Base-by-base conservation (phyloP, 148 eudicot genomes). In the Cornus kousa region DNA sequence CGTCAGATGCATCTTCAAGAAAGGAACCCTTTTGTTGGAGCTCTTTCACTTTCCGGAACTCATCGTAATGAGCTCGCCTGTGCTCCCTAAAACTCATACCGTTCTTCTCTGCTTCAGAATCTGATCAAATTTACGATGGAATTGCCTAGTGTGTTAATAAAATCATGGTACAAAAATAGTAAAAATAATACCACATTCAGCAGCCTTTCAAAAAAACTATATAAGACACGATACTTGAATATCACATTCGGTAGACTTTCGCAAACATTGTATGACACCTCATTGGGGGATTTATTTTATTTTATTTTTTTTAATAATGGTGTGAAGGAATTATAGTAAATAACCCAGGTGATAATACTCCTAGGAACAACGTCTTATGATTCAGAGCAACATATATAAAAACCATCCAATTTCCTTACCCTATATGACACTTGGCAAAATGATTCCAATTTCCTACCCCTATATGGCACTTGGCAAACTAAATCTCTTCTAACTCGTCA, bases 11-110 rank as follows among this genome's bases (percentile, higher is more conserved):
- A 68, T 84, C 87, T 80, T 93, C 98, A 6, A 83, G 65, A 12
- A 83, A 53, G 9, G 97, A 91, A 10, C 92, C 93, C 71, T 88
- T 85, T 74, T 88, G 84, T 70, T 85, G 86, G 77, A 91, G 91
- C 80, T 95, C 97, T 86, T 86, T 93, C 86, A 95, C 92, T 83
- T 89, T 91, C 74, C 64, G 86, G 78, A 88, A 95, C 83, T 93
- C 98, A 46, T 95, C 93, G 74, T 95, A 95, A 76, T 95, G 98
- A 40, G 86, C 94, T 82, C 88, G 89, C 74, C 98, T 87, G 55
- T 85, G 97, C 88, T 93, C 97, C 87, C 87, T 90, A 81, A 95
- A 95, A 70, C 87, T 89, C 76, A n/a, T 6, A 24, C 43, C 65
- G 62, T 84, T 86, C 85, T 83, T 83, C 68, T 84, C 92, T 32